These are phyloP conservation scores for Coniella vitis DNA, from an alignment of 2,329 filamentous ascomycete species.

Conservation along the genomic window DNA sequence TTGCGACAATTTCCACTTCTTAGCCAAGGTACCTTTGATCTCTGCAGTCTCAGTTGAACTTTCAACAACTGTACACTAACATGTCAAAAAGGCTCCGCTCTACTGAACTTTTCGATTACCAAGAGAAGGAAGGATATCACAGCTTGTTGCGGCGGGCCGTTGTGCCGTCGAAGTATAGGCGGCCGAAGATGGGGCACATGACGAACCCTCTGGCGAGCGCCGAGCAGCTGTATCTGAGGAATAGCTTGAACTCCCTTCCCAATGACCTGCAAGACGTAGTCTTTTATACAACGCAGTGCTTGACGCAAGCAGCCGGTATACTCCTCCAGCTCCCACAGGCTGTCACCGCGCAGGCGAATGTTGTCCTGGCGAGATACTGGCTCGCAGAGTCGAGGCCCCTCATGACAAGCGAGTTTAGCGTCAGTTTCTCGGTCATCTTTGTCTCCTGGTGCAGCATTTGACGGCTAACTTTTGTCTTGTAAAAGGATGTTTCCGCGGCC, in stretches of 20 bases:
- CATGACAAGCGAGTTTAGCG: conserved; percentile 52
- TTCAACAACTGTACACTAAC: no score
- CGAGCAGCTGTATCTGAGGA: conserved; percentile 57
- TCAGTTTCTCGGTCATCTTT: conserved; percentile 22
- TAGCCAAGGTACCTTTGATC: no score
- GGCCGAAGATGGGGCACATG: conserved; percentile 48
- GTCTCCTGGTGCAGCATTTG: no score
- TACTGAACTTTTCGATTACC: no score
- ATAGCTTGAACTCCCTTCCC: conserved; percentile 53
- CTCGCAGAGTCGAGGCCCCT: conserved; percentile 42
- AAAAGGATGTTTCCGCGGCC: conserved; percentile 73
- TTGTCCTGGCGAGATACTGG: conserved; percentile 79
- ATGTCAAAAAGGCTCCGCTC: no score
- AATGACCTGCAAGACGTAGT: conserved; percentile 64
- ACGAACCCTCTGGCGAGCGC: conserved; percentile 66
- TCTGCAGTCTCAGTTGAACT: no score
- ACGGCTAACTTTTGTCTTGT: conserved; percentile 9
- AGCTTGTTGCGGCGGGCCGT: no score
- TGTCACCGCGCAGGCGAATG: conserved; percentile 76
- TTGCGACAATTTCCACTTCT: no score
- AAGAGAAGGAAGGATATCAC: no score
- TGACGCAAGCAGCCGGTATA: conserved; percentile 73
- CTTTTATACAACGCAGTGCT: conserved; percentile 62
- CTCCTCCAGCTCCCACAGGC: conserved; percentile 81
- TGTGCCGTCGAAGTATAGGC: not conserved